Evolutionary conservation across 2,329 filamentous ascomycete genomes (phyloP).

Genomic region (Hypoxylon sp.): DNA sequence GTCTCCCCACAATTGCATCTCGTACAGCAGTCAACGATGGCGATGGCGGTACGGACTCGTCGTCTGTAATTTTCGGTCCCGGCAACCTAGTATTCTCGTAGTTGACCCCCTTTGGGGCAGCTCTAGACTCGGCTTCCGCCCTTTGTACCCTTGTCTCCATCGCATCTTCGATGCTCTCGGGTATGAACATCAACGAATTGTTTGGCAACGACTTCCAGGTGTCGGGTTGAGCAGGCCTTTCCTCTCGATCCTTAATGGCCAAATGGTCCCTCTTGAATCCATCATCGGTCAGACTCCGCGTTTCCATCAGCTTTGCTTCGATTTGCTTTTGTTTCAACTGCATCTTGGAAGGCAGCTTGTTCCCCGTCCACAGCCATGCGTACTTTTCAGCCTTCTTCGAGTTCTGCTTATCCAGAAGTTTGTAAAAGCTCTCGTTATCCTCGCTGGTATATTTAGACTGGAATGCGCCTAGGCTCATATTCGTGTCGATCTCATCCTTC

Average conservation of each 20-base stretch:
- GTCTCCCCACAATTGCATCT: constrained; percentile 84
- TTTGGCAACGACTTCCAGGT: constrained; percentile 81
- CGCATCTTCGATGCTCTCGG: constrained; percentile 73
- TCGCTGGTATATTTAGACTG: constrained; percentile 96
- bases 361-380: constrained; percentile 88
- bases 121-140: constrained; percentile 78
- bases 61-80: constrained; percentile 58
- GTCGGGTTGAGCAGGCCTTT: constrained; percentile 82
- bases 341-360: constrained; percentile 87
- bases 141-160: constrained; percentile 75
- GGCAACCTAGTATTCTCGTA: constrained; percentile 89
- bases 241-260: constrained; percentile 76
- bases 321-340: constrained; percentile 78
- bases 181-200: constrained; percentile 90
- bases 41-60: constrained; percentile 73
- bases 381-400: constrained; percentile 86
- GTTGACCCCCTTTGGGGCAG: constrained; percentile 81
- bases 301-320: constrained; percentile 66
- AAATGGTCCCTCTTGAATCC: constrained; percentile 71
- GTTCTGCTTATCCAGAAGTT: constrained; percentile 91
- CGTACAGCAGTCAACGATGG: constrained; percentile 88
- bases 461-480: constrained; percentile 86
- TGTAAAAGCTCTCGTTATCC: constrained; percentile 97
- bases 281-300: constrained; percentile 67
- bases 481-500: constrained; percentile 74